Evolutionary conservation across 495 filamentous ascomycete species (phyloP), one percentile per base, ranked within the genome.

Genomic region (Durotheca rogersii): DNA sequence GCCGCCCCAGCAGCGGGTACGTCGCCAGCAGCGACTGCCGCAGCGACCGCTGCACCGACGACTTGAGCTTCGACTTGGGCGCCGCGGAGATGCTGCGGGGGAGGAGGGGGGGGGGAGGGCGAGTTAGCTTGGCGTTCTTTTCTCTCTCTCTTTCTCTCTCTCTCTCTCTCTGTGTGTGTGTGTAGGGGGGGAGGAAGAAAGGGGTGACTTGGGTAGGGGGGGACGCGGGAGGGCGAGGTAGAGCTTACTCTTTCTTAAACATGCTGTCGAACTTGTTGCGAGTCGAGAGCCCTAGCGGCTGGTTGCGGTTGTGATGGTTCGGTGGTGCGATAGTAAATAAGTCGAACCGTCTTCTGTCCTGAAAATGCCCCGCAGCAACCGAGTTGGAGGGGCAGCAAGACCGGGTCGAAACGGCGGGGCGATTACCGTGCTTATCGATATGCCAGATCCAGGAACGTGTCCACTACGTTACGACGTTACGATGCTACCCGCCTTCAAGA

Each of bases 41-140:
- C 50, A 98, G 80, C 53, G 76, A 81, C 53, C 93, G 88, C 72
- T 95, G 90, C 32, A 87, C 89, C 12, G 91, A 96, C 59, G 92
- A 95, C 72, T 97, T 98, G 70, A 98, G 89, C 79, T 97, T 98
- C 52, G 89, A 87, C 70, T 92, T 93, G 44, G 87, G 83, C 44
- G 85, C 84, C 6, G 84, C 70, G 60, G 82, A 76, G 67, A 96
- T 82, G 47, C 50, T 64, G 32, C 35, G 34, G 4, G 29, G 35
- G 41, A 17, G 11, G 18, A 14, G 20, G 34, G 31, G 7, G 33
- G 15, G 25, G 48, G 50, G 56, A n/a, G n/a, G n/a, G n/a, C n/a
- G n/a, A n/a, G n/a, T n/a, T n/a, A n/a, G n/a, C 40, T 41, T 52
- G 60, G 55, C 51, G 36, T 20, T 10, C 18, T n/a, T 20, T 17